Conservation (phyloP, 345 rosid species). For the Acer negundo region DNA sequence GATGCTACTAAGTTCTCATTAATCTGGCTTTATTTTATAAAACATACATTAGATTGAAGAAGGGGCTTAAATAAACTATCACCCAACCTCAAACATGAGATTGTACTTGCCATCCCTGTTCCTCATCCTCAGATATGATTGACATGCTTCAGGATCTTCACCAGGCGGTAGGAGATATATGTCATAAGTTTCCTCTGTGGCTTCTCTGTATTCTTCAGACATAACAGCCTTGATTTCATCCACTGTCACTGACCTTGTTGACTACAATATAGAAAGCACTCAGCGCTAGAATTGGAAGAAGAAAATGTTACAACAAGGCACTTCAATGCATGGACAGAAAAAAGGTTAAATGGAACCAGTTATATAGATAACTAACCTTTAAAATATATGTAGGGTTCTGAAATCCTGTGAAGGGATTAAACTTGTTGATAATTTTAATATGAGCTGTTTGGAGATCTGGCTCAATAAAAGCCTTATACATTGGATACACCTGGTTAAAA, state of each 20-base stretch:
- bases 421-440: constrained; percentile 91
- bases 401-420: constrained; percentile 96
- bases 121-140: constrained; percentile 97
- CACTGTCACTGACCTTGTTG: constrained; percentile 63
- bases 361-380: constrained; percentile 50
- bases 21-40: constrained; percentile 4
- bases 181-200: constrained; percentile 92
- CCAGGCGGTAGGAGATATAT: constrained; percentile 98
- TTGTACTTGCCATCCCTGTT: constrained; percentile 97
- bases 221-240: constrained; percentile 80
- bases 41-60: constrained; percentile 6
- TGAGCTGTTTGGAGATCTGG: constrained; percentile 98
- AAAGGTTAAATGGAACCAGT: background rate
- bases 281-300: constrained; percentile 19
- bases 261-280: constrained; percentile 51
- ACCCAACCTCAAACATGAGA: constrained; percentile 97
- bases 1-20: constrained; percentile 7
- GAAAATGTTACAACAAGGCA: constrained; percentile 9
- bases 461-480: constrained; percentile 99
- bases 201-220: constrained; percentile 59
- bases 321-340: background rate
- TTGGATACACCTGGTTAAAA: constrained; percentile 81
- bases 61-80: constrained; percentile 22
- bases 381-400: constrained; percentile 95
- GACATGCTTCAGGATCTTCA: constrained; percentile 99